These are phyloP conservation scores for Geum urbanum DNA, from an alignment of 306 rosid genomes.

Conservation along the genomic window DNA sequence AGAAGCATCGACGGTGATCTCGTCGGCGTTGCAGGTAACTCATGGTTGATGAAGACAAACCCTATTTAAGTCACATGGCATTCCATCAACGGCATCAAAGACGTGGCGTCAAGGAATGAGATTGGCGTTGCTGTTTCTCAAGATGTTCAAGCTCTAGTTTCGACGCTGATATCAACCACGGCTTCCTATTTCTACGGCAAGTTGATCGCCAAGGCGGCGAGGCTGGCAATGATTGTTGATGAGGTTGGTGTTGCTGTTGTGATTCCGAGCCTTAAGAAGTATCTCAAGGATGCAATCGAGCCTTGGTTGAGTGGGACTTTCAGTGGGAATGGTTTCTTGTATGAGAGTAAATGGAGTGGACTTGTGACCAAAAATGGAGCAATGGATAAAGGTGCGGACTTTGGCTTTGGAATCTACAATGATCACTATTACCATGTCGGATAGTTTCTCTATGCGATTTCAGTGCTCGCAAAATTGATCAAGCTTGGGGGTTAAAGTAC, in stretches of 20 bases:
- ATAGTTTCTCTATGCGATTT: constrained; percentile 43
- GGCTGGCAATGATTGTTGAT: constrained; percentile 68
- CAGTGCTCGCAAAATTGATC: constrained; percentile 59
- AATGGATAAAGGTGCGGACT: constrained; percentile 41
- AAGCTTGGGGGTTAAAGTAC: constrained; percentile 55
- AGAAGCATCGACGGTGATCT: constrained; percentile 71
- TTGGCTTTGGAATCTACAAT: constrained; percentile 64
- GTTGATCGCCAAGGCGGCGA: constrained; percentile 60
- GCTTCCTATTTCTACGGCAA: constrained; percentile 54
- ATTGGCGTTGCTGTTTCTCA: constrained; percentile 36
- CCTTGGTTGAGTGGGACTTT: constrained; percentile 78
- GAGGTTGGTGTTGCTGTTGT: constrained; percentile 41
- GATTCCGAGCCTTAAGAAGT: constrained; percentile 42
- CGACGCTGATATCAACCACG: constrained; percentile 24
- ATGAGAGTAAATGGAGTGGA: constrained; percentile 70
- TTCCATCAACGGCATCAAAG: constrained; percentile 45
- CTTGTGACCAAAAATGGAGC: constrained; percentile 52
- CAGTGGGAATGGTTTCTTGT: constrained; percentile 52
- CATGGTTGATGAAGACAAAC: constrained; percentile 51
- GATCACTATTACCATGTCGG: constrained; percentile 69
- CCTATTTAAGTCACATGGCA: constrained; percentile 60
- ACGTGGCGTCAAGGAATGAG: constrained; percentile 25
- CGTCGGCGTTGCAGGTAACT: constrained; percentile 56
- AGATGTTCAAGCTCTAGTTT: constrained; percentile 41
- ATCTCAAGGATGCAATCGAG: constrained; percentile 49